A percentile compares a stretch with the other conserved stretches of the same genome.
Conservation (phyloP, 257 asterid species). For the Striga asiatica region DNA sequence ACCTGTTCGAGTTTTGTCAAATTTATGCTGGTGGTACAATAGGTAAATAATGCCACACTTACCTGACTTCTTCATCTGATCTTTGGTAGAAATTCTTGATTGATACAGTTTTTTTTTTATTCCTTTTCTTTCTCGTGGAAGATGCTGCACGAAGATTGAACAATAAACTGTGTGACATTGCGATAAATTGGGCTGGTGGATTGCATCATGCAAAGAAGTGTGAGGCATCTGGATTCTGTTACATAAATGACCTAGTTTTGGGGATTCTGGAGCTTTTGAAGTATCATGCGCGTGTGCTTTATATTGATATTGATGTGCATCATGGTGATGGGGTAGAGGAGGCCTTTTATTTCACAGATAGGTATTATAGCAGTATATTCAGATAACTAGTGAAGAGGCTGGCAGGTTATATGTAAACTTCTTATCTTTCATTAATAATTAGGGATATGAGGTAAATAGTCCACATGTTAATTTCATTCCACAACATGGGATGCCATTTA, state of each 20-base stretch:
- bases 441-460: background rate
- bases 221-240: constrained; percentile 99
- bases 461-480: background rate
- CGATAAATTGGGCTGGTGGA: constrained; percentile 99
- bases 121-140: too few species aligned
- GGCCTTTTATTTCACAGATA: constrained; percentile 92
- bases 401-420: background rate
- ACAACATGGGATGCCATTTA: background rate
- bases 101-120: constrained; percentile 13
- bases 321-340: constrained; percentile 99
- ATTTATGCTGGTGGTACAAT: constrained; percentile 97
- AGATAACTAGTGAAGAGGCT: background rate
- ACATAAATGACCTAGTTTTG: constrained; percentile 86
- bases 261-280: constrained; percentile 96
- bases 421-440: background rate
- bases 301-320: constrained; percentile 97
- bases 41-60: constrained; percentile 38
- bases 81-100: constrained; percentile 8
- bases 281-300: constrained; percentile 89
- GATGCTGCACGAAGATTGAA: constrained; percentile 98
- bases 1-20: constrained; percentile 95
- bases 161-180: constrained; percentile 77
- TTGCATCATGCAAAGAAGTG: constrained; percentile 99
- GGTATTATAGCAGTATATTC: constrained; percentile 32
- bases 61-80: constrained; percentile 7